These are phyloP conservation scores for Ustilago lituana DNA, from an alignment of 1,284 basidiomycete genomes.

Conservation along the genomic window DNA sequence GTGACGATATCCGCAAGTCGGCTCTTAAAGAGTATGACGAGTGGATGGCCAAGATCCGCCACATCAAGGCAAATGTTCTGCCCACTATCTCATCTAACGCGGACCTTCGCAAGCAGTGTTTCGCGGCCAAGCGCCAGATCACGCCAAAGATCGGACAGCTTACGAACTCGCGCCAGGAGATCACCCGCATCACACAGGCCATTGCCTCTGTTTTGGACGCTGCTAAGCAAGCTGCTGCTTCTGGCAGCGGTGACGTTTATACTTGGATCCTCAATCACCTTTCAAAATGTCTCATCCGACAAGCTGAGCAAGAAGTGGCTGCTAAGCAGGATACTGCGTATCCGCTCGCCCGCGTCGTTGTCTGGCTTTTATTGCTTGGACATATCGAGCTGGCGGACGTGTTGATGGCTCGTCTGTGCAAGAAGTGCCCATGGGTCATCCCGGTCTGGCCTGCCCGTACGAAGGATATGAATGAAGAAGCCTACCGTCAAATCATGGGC, in stretches of 20 bases:
- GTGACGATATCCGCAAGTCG: conserved; percentile 38
- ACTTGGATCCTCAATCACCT: conserved; percentile 84
- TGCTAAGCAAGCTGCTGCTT: conserved; percentile 64
- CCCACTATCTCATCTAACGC: conserved; percentile 77
- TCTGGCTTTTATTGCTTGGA: conserved; percentile 74
- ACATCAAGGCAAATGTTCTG: conserved; percentile 80
- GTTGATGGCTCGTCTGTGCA: conserved; percentile 85
- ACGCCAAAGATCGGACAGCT: conserved; percentile 91
- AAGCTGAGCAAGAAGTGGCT: conserved; percentile 92
- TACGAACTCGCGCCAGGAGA: conserved; percentile 79
- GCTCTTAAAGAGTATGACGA: conserved; percentile 50
- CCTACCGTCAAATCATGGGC: conserved; percentile 77
- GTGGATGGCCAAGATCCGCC: conserved; percentile 68
- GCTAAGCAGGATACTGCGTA: conserved; percentile 85
- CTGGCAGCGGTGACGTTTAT: conserved; percentile 70
- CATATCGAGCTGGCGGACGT: conserved; percentile 76
- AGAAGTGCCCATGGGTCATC: conserved; percentile 75
- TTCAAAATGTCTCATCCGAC: conserved; percentile 85
- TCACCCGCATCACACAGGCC: conserved; percentile 77
- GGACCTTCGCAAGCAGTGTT: conserved; percentile 70
- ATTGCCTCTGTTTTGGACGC: conserved; percentile 73
- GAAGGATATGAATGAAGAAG: conserved; percentile 69
- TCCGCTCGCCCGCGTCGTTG: conserved; percentile 81
- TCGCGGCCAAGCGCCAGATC: conserved; percentile 79
- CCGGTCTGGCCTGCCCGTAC: conserved; percentile 67